A percentile compares a stretch with the other conserved stretches of the same genome.
Evolutionary conservation across 495 filamentous ascomycete species (phyloP).

Genomic region (Neurospora sp.): DNA sequence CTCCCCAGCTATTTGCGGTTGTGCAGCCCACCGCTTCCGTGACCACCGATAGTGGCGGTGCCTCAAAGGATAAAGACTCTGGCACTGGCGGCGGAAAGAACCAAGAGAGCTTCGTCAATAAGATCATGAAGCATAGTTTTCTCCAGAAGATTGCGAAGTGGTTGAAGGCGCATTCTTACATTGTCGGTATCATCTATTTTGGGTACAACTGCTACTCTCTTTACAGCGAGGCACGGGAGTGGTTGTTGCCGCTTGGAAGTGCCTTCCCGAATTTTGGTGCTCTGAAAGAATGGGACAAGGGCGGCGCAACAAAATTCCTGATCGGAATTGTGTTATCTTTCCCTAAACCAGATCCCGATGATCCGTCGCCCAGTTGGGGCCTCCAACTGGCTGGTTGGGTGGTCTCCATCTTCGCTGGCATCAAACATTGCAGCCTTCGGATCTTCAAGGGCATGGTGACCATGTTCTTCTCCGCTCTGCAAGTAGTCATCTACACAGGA

Average conservation of each 20-base stretch:
- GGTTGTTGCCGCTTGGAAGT: neutral
- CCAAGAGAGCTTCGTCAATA: neutral
- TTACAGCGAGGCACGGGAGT: neutral
- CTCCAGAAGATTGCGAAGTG: neutral
- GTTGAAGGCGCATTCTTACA: neutral
- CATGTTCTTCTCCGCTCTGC: neutral
- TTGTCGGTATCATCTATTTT: neutral
- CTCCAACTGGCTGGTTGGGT: neutral
- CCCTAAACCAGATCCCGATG: neutral
- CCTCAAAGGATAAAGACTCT: neutral
- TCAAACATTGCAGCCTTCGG: neutral
- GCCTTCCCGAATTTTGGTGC: neutral
- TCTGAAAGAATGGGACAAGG: neutral
- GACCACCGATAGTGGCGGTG: neutral
- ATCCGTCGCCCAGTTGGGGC: neutral
- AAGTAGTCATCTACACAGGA: neutral
- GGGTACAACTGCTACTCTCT: neutral
- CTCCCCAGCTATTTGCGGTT: neutral
- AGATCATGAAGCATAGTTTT: neutral
- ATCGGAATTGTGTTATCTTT: neutral
- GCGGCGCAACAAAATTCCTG: neutral
- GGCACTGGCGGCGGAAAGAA: neutral
- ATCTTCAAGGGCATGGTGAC: neutral
- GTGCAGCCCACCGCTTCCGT: neutral
- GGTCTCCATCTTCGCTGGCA: neutral